A percentile compares a stretch with the other conserved stretches of the same genome.
These are phyloP conservation scores for Gymnopilus dilepis DNA, from an alignment of 768 basidiomycete genomes.

Conservation along the genomic window DNA sequence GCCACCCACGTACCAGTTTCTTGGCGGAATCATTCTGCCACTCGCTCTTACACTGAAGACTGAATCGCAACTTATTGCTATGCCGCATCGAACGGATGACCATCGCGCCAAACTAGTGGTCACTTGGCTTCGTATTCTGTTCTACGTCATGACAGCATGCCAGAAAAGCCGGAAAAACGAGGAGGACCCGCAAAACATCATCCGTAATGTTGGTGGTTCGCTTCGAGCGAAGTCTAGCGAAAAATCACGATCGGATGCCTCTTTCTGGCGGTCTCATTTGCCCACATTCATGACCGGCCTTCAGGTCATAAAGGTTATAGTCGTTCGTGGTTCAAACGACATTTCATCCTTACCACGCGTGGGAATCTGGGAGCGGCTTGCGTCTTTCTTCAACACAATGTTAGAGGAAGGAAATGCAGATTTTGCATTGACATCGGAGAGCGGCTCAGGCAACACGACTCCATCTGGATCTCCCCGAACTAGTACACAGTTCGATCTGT, in stretches of 20 bases:
- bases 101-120: constrained; percentile 50
- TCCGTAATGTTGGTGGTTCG: constrained; percentile 25
- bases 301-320: constrained; percentile 70
- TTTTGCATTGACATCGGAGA: constrained; percentile 55
- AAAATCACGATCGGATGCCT: constrained; percentile 23
- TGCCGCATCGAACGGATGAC: constrained; percentile 46
- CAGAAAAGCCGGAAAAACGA: constrained; percentile 38
- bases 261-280: constrained; percentile 38
- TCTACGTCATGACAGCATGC: constrained; percentile 61
- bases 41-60: constrained; percentile 61
- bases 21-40: constrained; percentile 69
- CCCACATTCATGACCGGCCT: constrained; percentile 55
- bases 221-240: constrained; percentile 47
- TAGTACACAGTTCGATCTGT: constrained; percentile 44
- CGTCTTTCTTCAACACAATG: constrained; percentile 51
- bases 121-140: constrained; percentile 68
- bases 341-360: constrained; percentile 53
- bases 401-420: constrained; percentile 63
- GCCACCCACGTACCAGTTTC: constrained; percentile 59
- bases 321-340: constrained; percentile 67
- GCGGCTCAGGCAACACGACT: constrained; percentile 53
- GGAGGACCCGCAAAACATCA: constrained; percentile 18
- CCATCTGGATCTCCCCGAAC: constrained; percentile 57
- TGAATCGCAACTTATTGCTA: constrained; percentile 45
- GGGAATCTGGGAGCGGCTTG: constrained; percentile 70